These are phyloP conservation scores for Nitzschia putrida DNA, from an alignment of 108 stramenopile species.

Conservation along the genomic window DNA sequence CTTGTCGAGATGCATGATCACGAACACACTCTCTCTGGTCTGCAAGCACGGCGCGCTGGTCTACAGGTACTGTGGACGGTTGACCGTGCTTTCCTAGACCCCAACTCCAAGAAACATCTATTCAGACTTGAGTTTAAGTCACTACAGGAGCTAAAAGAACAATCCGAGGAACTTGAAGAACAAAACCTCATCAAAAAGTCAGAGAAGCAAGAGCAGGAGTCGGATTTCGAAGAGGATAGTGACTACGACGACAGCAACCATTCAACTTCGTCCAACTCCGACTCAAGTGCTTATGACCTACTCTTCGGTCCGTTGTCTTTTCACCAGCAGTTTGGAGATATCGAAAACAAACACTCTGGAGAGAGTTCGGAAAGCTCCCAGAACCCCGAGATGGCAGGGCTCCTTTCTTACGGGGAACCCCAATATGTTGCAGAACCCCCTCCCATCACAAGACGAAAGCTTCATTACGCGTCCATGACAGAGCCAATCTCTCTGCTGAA, in stretches of 20 bases:
- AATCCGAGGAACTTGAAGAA: constrained; percentile 15
- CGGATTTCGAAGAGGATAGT: neutral
- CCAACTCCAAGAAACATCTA: constrained; percentile 8
- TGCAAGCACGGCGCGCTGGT: constrained; percentile 12
- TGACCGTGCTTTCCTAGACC: constrained; percentile 12
- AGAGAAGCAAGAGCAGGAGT: neutral
- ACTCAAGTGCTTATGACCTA: neutral
- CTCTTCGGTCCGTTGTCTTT: constrained; percentile 6
- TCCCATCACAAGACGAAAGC: neutral
- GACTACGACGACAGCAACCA: neutral
- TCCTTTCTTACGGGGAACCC: neutral
- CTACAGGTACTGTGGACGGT: constrained; percentile 32
- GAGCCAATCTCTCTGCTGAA: constrained; percentile 21
- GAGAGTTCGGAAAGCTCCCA: neutral
- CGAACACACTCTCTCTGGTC: constrained; percentile 33
- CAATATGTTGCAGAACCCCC: neutral
- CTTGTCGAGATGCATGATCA: constrained; percentile 45
- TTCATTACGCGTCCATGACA: constrained; percentile 3
- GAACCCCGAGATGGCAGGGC: neutral
- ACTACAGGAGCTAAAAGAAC: constrained; percentile 11
- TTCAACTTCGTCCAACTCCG: neutral
- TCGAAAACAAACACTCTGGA: neutral
- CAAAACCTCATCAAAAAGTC: neutral
- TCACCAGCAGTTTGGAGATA: neutral
- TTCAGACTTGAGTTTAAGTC: constrained; percentile 28